These are phyloP conservation scores for Symbiodinium pilosum DNA, from an alignment of 73 alveolate species.

Conservation along the genomic window DNA sequence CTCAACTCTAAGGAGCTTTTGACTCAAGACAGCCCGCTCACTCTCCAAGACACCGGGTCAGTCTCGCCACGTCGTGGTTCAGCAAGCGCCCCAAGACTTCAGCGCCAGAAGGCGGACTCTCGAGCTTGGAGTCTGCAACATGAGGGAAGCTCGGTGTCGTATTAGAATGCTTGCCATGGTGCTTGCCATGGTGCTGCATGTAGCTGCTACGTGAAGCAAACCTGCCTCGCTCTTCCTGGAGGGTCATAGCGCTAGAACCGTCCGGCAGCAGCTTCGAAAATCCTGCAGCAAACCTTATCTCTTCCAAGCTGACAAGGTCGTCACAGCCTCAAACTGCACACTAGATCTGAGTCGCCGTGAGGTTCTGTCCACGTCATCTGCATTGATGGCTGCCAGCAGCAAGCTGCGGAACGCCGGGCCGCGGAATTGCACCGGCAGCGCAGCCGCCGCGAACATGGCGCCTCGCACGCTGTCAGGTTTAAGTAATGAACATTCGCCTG, in stretches of 20 bases:
- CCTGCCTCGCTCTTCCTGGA: constrained; percentile 44
- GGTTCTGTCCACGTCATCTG: constrained; percentile 24
- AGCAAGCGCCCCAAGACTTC: constrained; percentile 83
- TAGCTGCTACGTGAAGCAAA: too few relatives aligned
- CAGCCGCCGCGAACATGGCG: constrained; percentile 47
- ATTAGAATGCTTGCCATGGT: too few relatives aligned
- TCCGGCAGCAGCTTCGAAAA: constrained; percentile 73
- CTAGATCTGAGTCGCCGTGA: not conserved
- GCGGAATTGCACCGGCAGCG: constrained; percentile 8
- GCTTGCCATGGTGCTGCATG: too few relatives aligned
- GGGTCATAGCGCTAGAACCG: constrained; percentile 56
- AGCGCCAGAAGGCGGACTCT: not conserved
- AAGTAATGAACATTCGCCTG: not conserved
- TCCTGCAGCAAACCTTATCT: constrained; percentile 14
- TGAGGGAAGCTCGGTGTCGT: not conserved
- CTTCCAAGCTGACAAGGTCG: too few relatives aligned
- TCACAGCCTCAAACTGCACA: not conserved
- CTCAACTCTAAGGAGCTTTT: constrained; percentile 11
- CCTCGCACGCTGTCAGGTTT: not conserved
- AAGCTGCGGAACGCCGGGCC: constrained; percentile 63
- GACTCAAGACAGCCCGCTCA: too few relatives aligned
- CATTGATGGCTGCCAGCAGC: constrained; percentile 74
- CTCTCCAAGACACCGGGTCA: not conserved
- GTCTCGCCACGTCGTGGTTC: not conserved
- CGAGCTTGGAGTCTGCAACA: not conserved